phyloP scores from a whole-genome alignment of 83 land plant genomes.

The Isoetes engelmannii region DNA sequence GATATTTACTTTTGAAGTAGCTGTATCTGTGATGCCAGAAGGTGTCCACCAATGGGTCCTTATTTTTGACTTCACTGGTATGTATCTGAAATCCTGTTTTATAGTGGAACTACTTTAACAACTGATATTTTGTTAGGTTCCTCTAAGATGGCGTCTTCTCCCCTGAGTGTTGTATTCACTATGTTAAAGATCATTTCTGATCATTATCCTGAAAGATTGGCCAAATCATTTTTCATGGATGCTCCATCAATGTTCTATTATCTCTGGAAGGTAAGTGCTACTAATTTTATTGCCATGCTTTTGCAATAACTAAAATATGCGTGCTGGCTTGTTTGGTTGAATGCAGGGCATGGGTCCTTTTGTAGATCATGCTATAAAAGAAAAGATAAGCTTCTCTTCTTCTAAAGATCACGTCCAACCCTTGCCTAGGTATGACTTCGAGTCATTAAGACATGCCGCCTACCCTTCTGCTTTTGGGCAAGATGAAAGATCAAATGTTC shows the following conservation, averaged over 20 bases:
- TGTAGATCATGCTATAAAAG: neutral
- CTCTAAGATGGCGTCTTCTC: constrained; percentile 14
- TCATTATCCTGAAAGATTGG: constrained; percentile 33
- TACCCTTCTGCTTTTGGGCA: no score
- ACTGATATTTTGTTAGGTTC: no score
- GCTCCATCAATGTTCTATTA: constrained; percentile 33
- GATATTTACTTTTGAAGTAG: constrained; percentile 31
- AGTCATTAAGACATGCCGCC: no score
- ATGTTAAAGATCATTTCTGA: constrained; percentile 30
- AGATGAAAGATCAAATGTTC: no score
- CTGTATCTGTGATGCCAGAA: constrained; percentile 30
- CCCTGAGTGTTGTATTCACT: constrained; percentile 19
- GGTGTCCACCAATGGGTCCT: constrained; percentile 30
- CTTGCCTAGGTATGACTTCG: no score
- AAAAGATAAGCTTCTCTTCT: constrained; percentile 1
- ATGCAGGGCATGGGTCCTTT: constrained; percentile 8
- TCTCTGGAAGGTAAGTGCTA: constrained; percentile 30
- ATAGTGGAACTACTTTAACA: no score
- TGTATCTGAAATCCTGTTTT: neutral
- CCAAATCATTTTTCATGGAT: constrained; percentile 28
- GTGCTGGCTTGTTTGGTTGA: neutral
- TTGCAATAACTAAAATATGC: neutral
- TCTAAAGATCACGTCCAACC: constrained; percentile 2
- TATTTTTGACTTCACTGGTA: constrained; percentile 19
- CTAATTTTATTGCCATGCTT: neutral